Evolutionary conservation across 2,329 filamentous ascomycete species (phyloP), one percentile per base, ranked within the genome.

Genomic region (Apiospora saccharicola): DNA sequence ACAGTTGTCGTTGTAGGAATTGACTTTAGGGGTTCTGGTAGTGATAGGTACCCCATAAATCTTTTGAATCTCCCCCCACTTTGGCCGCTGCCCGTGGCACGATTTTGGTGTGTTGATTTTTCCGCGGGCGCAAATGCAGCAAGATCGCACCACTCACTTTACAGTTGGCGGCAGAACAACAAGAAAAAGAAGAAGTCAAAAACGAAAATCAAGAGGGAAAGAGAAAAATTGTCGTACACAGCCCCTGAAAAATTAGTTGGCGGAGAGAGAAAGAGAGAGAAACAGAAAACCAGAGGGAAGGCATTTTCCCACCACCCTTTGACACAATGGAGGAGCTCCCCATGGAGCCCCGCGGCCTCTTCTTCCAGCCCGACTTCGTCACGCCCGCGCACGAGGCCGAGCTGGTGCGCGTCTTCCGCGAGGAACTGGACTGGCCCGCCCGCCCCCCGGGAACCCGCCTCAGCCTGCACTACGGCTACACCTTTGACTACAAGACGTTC

Each of bases 401-500:
- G 1, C 84, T 88, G 2, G 76, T 88, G 68, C 75, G 81, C 41
- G 82, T 84, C 71, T 87, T 89, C 75, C 80, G 75, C 53, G 75
- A 84, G 72, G 78, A 85, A 67, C 80, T 89, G 19, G 73, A 81
- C 43, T 89, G 87, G 87, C 86, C 85, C 47, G 80, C 80, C 6
- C 82, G 85, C 41, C 75, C 79, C 43, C 30, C 57, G 8, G 57
- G 57, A n/a, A 86, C 85, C 3, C 83, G 87, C 4, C 77, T 85
- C 2, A 89, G 87, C 0, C 80, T 89, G 0, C 88, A 90, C 77
- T 90, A 86, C 75, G 88, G 88, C 70, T 88, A 89, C 76, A 88
- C 86, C 0, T 90, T 90, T 76, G 86, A 87, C 81, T 90, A 90
- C 77, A 88, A 88, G 76, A 89, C 88, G 0, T 90, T 90, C 73